Evolutionary conservation across 257 asterid species (phyloP).

Genomic region (Eucommia ulmoides): DNA sequence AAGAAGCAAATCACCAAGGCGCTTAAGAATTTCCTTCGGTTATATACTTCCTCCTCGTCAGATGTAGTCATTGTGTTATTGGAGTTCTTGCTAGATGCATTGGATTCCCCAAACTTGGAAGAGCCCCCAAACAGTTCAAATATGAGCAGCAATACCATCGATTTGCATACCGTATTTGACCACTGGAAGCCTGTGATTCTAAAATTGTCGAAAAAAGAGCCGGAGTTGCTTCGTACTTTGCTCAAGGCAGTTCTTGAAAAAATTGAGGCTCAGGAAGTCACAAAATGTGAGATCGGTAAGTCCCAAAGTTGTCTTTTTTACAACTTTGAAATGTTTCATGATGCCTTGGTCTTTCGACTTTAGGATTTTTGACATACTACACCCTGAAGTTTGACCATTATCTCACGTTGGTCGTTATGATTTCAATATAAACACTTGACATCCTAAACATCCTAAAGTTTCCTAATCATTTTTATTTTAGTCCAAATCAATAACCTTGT

Average conservation of each 20-base stretch:
- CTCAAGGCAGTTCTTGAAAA: slow-evolving; percentile 52
- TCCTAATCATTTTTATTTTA: too few species aligned
- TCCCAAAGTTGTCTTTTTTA: too few species aligned
- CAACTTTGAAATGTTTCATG: too few species aligned
- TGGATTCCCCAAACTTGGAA: slow-evolving; percentile 25
- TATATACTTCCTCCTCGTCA: slow-evolving; percentile 60
- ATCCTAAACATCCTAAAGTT: too few species aligned
- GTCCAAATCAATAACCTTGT: too few species aligned
- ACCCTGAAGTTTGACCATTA: too few species aligned
- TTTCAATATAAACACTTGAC: too few species aligned
- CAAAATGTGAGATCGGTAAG: slow-evolving; percentile 32
- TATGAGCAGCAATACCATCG: slow-evolving; percentile 11
- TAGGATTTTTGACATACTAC: too few species aligned
- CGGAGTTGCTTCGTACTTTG: slow-evolving; percentile 49
- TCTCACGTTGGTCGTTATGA: too few species aligned
- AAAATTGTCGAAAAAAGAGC: slow-evolving; percentile 59
- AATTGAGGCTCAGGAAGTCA: slow-evolving; percentile 33
- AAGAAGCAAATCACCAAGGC: slow-evolving; percentile 52
- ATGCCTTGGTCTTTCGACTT: too few species aligned
- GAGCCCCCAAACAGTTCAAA: slow-evolving; percentile 21
- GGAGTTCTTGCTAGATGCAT: slow-evolving; percentile 55
- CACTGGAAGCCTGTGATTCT: slow-evolving; percentile 62
- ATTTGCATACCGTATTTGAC: slow-evolving; percentile 25
- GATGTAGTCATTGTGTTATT: slow-evolving; percentile 57
- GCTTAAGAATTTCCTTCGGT: slow-evolving; percentile 43